Conservation (phyloP, 2,329 filamentous ascomycete species). For the Beauveria sp. region DNA sequence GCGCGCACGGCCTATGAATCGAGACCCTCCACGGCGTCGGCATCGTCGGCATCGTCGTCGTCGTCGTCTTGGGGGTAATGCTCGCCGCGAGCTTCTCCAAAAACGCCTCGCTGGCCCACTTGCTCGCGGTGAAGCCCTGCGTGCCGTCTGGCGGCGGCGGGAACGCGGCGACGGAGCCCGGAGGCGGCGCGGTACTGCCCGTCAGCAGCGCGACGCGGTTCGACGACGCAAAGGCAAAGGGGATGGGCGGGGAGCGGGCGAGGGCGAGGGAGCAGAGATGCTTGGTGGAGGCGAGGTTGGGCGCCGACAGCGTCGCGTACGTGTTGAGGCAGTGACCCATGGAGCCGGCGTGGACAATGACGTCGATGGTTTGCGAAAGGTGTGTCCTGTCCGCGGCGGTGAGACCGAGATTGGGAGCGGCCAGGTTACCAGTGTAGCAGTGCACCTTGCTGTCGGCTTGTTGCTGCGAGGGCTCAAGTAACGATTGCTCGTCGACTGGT, state of each 20-base stretch:
- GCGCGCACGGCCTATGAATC: background rate
- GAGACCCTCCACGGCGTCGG: background rate
- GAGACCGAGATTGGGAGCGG: conserved; percentile 18
- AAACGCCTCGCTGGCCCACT: conserved; percentile 27
- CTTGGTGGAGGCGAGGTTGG: conserved; percentile 29
- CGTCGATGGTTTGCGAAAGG: conserved; percentile 21
- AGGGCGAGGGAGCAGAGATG: conserved; percentile 24
- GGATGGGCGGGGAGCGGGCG: conserved; percentile 15
- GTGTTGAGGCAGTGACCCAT: conserved; percentile 28
- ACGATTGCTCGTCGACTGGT: conserved; percentile 8
- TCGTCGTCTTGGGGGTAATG: no score
- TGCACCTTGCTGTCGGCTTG: conserved; percentile 11
- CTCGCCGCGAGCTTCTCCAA: conserved; percentile 17
- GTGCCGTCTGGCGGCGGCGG: conserved; percentile 17
- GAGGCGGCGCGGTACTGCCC: background rate
- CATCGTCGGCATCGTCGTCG: no score
- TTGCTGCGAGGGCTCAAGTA: background rate
- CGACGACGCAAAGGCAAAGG: conserved; percentile 31
- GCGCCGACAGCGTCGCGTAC: conserved; percentile 24
- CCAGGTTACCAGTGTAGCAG: conserved; percentile 22
- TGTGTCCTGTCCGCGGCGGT: conserved; percentile 2
- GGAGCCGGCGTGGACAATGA: conserved; percentile 47
- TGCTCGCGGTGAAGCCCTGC: conserved; percentile 26
- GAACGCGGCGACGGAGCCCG: conserved; percentile 1
- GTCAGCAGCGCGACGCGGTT: background rate